Evolutionary conservation across 2,329 filamentous ascomycete species (phyloP).

Genomic region (Ophiostoma novo-ulmi): DNA sequence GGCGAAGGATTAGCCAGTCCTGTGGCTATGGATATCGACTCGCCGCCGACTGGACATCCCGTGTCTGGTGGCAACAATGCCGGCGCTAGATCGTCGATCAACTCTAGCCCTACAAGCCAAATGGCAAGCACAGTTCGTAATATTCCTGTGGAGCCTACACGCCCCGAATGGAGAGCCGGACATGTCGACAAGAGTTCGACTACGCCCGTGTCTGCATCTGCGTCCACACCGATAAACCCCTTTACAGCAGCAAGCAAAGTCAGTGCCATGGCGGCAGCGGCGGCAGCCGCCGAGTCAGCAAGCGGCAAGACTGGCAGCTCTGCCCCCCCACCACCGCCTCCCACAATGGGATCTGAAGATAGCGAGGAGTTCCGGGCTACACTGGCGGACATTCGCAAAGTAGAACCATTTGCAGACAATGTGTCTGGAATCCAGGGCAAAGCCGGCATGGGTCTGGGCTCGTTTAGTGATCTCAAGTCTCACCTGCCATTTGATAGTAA

Average conservation of each 20-base stretch:
- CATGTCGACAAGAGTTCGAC: slow-evolving; percentile 35
- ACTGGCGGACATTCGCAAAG: slow-evolving; percentile 52
- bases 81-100: neutral
- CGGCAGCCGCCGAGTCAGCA: neutral
- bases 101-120: slow-evolving; percentile 24
- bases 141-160: slow-evolving; percentile 54
- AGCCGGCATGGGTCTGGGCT: slow-evolving; percentile 43
- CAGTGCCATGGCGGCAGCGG: slow-evolving; percentile 26
- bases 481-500: slow-evolving; percentile 54
- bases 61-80: neutral
- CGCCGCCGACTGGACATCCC: slow-evolving; percentile 37
- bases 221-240: neutral
- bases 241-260: slow-evolving; percentile 27
- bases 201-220: slow-evolving; percentile 17
- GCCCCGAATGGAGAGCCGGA: slow-evolving; percentile 56
- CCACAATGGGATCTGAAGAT: slow-evolving; percentile 50
- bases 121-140: slow-evolving; percentile 42
- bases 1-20: slow-evolving; percentile 39
- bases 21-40: slow-evolving; percentile 62
- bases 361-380: slow-evolving; percentile 50
- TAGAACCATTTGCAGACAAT: slow-evolving; percentile 50
- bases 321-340: slow-evolving; percentile 26
- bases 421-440: slow-evolving; percentile 27
- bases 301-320: neutral
- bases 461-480: slow-evolving; percentile 52